Conservation (phyloP, 805 yeast genomes). For the Myxozyma neglecta region DNA sequence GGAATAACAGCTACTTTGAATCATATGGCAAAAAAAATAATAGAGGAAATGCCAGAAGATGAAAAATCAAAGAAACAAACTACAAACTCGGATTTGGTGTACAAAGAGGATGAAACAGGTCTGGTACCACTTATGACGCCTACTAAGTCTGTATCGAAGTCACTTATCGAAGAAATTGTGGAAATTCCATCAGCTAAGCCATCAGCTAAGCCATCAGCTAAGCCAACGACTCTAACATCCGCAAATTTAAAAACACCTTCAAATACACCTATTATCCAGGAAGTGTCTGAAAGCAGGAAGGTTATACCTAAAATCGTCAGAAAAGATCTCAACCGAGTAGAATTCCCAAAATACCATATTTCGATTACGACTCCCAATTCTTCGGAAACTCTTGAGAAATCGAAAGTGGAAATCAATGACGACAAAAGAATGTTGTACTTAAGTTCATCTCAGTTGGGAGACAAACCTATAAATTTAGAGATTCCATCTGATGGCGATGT, state of each 20-base stretch:
- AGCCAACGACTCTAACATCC: neutral
- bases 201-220: neutral
- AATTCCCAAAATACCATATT: constrained; percentile 8
- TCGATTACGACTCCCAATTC: neutral
- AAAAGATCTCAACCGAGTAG: constrained; percentile 4
- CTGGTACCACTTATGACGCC: constrained; percentile 1
- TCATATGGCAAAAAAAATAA: neutral
- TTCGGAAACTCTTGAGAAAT: constrained; percentile 3
- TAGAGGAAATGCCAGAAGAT: neutral
- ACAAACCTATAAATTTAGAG: neutral
- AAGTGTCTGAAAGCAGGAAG: neutral
- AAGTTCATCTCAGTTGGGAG: neutral
- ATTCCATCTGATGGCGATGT: constrained; percentile 5
- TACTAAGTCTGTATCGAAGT: neutral
- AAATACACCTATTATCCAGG: neutral
- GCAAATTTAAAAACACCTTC: neutral
- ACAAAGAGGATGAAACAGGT: neutral
- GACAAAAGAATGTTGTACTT: neutral
- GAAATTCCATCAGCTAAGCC: neutral
- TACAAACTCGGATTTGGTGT: neutral
- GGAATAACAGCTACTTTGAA: constrained; percentile 3
- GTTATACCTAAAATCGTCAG: neutral
- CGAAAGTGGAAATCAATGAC: constrained; percentile 6
- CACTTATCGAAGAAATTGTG: constrained; percentile 6
- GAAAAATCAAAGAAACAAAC: neutral